phyloP scores from a whole-genome alignment of 192 early-diverging fungal species.

The Chytriomyces hyalinus region DNA sequence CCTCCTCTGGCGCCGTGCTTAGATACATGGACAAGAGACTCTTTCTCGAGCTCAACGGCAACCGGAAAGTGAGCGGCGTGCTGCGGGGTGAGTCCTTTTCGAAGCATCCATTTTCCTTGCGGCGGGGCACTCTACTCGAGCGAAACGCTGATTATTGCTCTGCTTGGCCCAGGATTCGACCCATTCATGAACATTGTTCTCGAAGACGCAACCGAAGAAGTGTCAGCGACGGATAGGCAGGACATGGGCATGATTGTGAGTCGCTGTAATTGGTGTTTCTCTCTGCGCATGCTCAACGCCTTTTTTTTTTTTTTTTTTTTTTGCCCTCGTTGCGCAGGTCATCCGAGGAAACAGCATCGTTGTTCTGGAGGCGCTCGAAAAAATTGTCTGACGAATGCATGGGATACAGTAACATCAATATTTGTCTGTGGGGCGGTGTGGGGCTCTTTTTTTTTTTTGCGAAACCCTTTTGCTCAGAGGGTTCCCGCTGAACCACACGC shows the following conservation, averaged over 20 bases:
- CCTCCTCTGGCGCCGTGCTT: background rate
- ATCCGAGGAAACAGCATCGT: slow-evolving; percentile 63
- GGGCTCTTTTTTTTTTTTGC: background rate
- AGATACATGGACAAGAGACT: slow-evolving; percentile 94
- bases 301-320: background rate
- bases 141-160: slow-evolving; percentile 6
- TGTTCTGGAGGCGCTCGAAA: slow-evolving; percentile 63
- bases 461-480: background rate
- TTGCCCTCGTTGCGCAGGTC: slow-evolving; percentile 37
- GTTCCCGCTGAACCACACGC: too few relatives aligned
- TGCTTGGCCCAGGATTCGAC: slow-evolving; percentile 74
- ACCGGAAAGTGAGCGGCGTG: slow-evolving; percentile 88
- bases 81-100: slow-evolving; percentile 71
- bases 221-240: slow-evolving; percentile 67
- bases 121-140: background rate
- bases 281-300: background rate
- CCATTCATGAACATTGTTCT: slow-evolving; percentile 99
- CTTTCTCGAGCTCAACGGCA: slow-evolving; percentile 88
- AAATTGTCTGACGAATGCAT: slow-evolving; percentile 37
- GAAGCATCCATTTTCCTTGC: background rate
- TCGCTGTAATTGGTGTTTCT: slow-evolving; percentile 8
- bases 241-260: slow-evolving; percentile 87
- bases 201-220: slow-evolving; percentile 87
- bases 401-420: background rate
- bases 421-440: too few relatives aligned